These are phyloP conservation scores for Heterobasidion occidentale DNA, from an alignment of 1,284 basidiomycete genomes.

Conservation along the genomic window DNA sequence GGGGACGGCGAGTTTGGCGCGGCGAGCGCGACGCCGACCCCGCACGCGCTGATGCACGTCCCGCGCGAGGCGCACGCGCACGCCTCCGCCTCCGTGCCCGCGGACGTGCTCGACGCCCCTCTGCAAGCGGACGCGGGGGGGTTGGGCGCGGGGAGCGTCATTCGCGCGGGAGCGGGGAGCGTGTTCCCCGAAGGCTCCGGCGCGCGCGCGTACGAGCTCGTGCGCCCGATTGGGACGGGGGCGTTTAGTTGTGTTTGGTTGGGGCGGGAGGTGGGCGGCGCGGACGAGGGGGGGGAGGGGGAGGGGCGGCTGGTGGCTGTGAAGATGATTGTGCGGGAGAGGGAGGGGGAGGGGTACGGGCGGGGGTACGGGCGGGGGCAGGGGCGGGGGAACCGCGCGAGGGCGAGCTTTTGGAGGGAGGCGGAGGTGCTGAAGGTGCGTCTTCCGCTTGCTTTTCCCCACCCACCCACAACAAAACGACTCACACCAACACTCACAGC, in stretches of 20 bases:
- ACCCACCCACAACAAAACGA: too few species aligned
- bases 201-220: constrained; percentile 31
- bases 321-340: constrained; percentile 69
- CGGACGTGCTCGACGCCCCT: neutral
- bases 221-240: constrained; percentile 59
- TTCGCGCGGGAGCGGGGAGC: constrained; percentile 7
- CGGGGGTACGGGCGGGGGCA: neutral
- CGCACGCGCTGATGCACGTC: neutral
- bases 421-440: constrained; percentile 76
- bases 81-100: constrained; percentile 1
- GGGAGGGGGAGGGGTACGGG: constrained; percentile 27
- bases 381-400: constrained; percentile 29
- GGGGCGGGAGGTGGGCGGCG: constrained; percentile 11
- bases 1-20: neutral
- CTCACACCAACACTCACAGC: neutral
- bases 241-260: constrained; percentile 69
- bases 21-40: neutral
- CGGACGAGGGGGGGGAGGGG: constrained; percentile 6
- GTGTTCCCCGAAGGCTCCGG: constrained; percentile 11
- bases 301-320: constrained; percentile 57
- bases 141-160: constrained; percentile 12
- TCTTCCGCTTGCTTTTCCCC: too few species aligned
- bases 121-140: neutral
- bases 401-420: constrained; percentile 81
- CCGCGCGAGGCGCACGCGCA: neutral